phyloP scores from a whole-genome alignment of 257 asterid species.

The Penstemon davidsonii region DNA sequence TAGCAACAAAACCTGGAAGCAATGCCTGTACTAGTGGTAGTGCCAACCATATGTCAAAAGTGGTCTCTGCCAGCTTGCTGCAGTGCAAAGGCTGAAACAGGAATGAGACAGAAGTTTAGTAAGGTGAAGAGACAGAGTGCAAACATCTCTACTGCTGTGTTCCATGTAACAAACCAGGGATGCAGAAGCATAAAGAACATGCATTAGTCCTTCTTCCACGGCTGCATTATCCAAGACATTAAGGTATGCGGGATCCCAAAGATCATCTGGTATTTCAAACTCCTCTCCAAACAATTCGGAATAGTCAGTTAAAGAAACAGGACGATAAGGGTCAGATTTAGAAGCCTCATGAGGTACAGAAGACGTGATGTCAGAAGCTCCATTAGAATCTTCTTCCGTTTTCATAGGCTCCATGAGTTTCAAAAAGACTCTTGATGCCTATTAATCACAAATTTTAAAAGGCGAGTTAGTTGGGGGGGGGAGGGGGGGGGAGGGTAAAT shows the following conservation, averaged over 20 bases:
- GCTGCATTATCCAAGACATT: conserved; percentile 71
- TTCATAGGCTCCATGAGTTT: conserved; percentile 55
- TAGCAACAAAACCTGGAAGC: conserved; percentile 74
- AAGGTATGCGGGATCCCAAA: conserved; percentile 58
- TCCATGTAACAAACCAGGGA: conserved; percentile 72
- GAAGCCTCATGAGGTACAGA: conserved; percentile 55
- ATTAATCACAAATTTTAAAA: conserved; percentile 26
- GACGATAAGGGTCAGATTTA: conserved; percentile 41
- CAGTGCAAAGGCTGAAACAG: conserved; percentile 74
- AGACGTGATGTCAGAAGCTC: conserved; percentile 41
- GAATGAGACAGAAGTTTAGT: conserved; percentile 22
- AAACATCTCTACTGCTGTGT: conserved; percentile 4
- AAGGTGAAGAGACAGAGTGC: conserved; percentile 16
- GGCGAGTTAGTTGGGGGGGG: conserved; percentile 14
- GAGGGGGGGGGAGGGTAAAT: conserved; percentile 21
- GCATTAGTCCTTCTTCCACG: conserved; percentile 92
- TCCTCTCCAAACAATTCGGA: conserved; percentile 85
- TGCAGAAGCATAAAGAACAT: conserved; percentile 89
- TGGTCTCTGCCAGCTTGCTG: conserved; percentile 80
- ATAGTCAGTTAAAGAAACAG: conserved; percentile 55
- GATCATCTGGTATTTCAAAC: conserved; percentile 57
- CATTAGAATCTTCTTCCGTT: conserved; percentile 43
- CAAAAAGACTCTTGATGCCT: conserved; percentile 76
- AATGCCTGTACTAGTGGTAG: conserved; percentile 89
- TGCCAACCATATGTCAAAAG: conserved; percentile 75